Evolutionary conservation across 2,329 filamentous ascomycete genomes (phyloP).

Genomic region (Penicillium hesseltinei): DNA sequence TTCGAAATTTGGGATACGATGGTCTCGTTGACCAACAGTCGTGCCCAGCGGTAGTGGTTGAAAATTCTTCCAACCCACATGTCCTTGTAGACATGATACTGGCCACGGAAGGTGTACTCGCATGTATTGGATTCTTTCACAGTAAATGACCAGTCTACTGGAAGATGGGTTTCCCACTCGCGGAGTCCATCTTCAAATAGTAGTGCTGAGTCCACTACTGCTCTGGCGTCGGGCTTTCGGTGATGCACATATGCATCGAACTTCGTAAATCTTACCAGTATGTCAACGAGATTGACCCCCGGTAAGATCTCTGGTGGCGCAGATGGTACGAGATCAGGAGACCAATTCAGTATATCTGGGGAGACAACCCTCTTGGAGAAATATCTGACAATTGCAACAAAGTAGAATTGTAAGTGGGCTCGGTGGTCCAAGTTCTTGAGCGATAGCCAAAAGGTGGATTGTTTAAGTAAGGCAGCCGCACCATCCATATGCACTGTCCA

Average conservation of each 20-base stretch:
- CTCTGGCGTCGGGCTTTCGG: slow-evolving; percentile 1
- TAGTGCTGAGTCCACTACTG: slow-evolving; percentile 4
- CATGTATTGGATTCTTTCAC: slow-evolving; percentile 12
- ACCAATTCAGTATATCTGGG: slow-evolving; percentile 16
- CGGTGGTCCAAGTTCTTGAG: slow-evolving; percentile 5
- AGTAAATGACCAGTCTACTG: slow-evolving; percentile 15
- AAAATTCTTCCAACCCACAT: slow-evolving; percentile 21
- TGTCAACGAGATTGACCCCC: slow-evolving; percentile 17
- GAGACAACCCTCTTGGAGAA: slow-evolving; percentile 12
- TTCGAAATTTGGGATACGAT: slow-evolving; percentile 14
- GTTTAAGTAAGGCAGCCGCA: slow-evolving; percentile 18
- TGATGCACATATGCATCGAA: slow-evolving; percentile 12
- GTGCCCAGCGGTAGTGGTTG: slow-evolving; percentile 24
- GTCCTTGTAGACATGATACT: slow-evolving; percentile 23
- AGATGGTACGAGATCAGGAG: slow-evolving; percentile 2
- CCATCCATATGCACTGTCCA: slow-evolving; percentile 26
- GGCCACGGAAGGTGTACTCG: slow-evolving; percentile 18
- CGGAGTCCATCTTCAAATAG: slow-evolving; percentile 20
- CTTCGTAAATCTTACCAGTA: slow-evolving; percentile 21
- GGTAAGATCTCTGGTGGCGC: slow-evolving; percentile 7
- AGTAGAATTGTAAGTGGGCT: slow-evolving; percentile 17
- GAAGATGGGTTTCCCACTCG: slow-evolving; percentile 19
- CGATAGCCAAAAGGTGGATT: slow-evolving; percentile 3
- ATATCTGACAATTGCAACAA: slow-evolving; percentile 21
- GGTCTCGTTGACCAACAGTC: slow-evolving; percentile 25